A percentile compares a stretch with the other conserved stretches of the same genome.
Evolutionary conservation across 2,329 filamentous ascomycete species (phyloP).

Genomic region (Fragosphaeria purpurea): DNA sequence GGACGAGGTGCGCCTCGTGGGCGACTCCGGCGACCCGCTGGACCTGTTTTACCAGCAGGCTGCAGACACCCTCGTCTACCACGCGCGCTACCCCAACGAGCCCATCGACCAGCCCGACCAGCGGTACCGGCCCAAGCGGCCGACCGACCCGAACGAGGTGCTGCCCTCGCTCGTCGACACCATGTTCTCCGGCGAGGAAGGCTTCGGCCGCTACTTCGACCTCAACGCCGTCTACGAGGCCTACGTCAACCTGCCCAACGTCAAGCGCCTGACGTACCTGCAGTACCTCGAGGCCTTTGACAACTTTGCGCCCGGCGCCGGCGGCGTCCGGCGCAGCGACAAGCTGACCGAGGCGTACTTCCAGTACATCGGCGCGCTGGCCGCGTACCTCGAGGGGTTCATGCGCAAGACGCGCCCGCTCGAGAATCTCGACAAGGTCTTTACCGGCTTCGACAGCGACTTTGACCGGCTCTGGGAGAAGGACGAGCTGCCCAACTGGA

Average conservation of each 20-base stretch:
- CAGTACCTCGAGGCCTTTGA: conserved; percentile 93
- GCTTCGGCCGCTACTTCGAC: conserved; percentile 87
- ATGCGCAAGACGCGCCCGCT: conserved; percentile 76
- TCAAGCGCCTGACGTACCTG: conserved; percentile 78
- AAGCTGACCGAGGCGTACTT: conserved; percentile 94
- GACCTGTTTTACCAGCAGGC: conserved; percentile 86
- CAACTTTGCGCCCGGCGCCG: conserved; percentile 63
- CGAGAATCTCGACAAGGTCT: conserved; percentile 72
- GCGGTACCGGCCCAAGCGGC: conserved; percentile 66
- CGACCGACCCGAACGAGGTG: conserved; percentile 50
- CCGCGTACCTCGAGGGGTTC: conserved; percentile 78
- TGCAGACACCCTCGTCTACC: conserved; percentile 72
- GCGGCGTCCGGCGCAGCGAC: conserved; percentile 65
- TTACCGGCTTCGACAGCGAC: conserved; percentile 67
- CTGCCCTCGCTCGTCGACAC: conserved; percentile 65
- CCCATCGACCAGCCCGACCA: conserved; percentile 90
- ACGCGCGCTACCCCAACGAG: conserved; percentile 85
- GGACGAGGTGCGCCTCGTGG: conserved; percentile 74
- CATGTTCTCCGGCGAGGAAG: conserved; percentile 94
- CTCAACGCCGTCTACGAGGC: conserved; percentile 74
- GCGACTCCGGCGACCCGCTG: conserved; percentile 68
- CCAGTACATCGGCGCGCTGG: conserved; percentile 70
- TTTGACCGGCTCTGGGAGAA: conserved; percentile 77
- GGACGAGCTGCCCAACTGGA: conserved; percentile 73
- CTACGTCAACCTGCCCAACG: conserved; percentile 79